Conservation (phyloP, 129 eudicot species). For the Flaveria robusta region DNA sequence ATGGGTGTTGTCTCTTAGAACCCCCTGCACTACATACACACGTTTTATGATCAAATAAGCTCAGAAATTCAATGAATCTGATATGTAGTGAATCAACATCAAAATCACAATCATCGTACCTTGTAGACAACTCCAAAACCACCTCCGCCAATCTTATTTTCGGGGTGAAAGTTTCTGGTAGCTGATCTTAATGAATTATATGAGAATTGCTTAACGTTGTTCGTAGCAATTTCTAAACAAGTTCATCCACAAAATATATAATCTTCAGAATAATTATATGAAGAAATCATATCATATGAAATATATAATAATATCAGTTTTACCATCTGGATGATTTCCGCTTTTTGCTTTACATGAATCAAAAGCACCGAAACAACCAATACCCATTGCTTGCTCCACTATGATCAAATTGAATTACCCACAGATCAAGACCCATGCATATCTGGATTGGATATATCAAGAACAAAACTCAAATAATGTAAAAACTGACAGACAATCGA, state of each 20-base stretch:
- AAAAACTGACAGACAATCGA: no score
- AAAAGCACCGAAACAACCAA: slow-evolving; percentile 61
- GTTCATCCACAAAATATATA: not conserved
- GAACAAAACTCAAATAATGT: not conserved
- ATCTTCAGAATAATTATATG: no score
- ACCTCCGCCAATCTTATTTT: slow-evolving; percentile 68
- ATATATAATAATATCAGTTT: not conserved
- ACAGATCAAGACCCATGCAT: no score
- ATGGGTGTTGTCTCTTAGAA: slow-evolving; percentile 51
- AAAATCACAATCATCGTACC: slow-evolving; percentile 20
- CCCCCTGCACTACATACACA: slow-evolving; percentile 55
- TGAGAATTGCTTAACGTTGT: slow-evolving; percentile 53
- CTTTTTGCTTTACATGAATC: slow-evolving; percentile 46
- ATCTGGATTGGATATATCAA: not conserved
- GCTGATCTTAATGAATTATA: slow-evolving; percentile 74
- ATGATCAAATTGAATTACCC: not conserved
- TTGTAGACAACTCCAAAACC: slow-evolving; percentile 73
- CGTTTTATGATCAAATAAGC: no score
- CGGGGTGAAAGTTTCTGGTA: slow-evolving; percentile 68
- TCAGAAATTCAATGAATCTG: no score
- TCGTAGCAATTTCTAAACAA: slow-evolving; percentile 53
- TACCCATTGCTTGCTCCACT: slow-evolving; percentile 37
- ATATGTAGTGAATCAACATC: no score
- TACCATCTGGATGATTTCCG: slow-evolving; percentile 38
- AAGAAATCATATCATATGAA: not conserved